Evolutionary conservation across 148 eudicot species (phyloP), one percentile per base, ranked within the genome.

Genomic region (Rhododendron mucronatum): DNA sequence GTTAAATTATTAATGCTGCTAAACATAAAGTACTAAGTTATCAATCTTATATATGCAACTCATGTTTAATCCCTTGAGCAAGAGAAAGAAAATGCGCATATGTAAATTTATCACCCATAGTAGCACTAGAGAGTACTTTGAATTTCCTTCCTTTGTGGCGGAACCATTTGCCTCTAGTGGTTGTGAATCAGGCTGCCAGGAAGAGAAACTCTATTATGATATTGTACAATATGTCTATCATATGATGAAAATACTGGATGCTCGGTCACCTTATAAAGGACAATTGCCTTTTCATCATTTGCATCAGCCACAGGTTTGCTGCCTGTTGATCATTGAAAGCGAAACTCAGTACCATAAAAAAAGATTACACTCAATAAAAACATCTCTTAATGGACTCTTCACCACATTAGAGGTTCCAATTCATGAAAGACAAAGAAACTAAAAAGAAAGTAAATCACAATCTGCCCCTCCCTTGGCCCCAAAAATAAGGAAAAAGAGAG

Each of bases 201-300:
- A 65, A 85, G 65, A 79, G 21, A 82, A 85, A 76, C 35, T 57
- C 75, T 7, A 86, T 86, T 44, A 65, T 69, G 76, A 81, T n/a
- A 28, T 84, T 74, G 86, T 14, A 50, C 2, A 15, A 79, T 69
- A 86, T 28, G 84, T 76, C 75, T 44, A 87, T 65, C 76, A 81
- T n/a, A 47, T 65, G 13, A 35, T 50, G 79, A 79, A 71, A 84
- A 30, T 47, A 84, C 23, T 57, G 55, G 53, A 63, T 78, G 65
- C 76, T 75, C 50, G 89, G 74, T 84, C 90, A 95, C 99, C 95
- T 93, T 92, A 92, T 95, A 97, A 57, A 95, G 95, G 84, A 97
- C 96, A 91, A 97, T 95, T 83, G 98, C 98, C 85, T 92, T 97
- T 87, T 97, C 98, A 8, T 94, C 94, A 87, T 86, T 89, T 82